Evolutionary conservation across 352 stramenopile genomes (phyloP), one percentile per base, ranked within the genome.

Genomic region (Aphanomyces stellatus): DNA sequence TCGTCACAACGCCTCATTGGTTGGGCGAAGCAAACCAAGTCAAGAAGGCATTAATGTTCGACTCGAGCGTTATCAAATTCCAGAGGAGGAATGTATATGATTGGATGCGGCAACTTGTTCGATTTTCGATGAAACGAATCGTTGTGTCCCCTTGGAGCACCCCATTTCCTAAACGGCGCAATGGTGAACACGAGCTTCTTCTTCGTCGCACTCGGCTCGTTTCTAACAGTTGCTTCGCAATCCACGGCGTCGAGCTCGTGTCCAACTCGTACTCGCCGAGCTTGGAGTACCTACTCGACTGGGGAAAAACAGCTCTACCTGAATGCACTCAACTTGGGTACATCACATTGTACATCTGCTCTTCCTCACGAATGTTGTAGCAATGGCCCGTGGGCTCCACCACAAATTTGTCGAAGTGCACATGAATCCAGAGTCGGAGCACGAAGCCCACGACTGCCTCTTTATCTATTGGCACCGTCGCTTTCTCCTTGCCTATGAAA

Each of bases 371-470:
- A 17, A 43, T 17, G 8, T 8, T 43, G 8, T 79, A 51, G 77
- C 77, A 19, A 88, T 87, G 80, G 43, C 69, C 48, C 74, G 69
- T 0, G 78, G 78, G 30, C 57, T 73, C 4, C 79, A 87, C 62
- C 64, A 81, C 59, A 65, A 73, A 8, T 88, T 88, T 65, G 57
- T 86, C 11, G 69, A 71, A 53, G 51, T 75, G 28, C 27, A 57
- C 46, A 13, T 62, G 65, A 27, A 71, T 57, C 17, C 46, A 68
- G 5, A 60, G 25, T 53, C 65, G 61, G 70, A 75, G 40, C 8
- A 13, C 0, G 60, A 75, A 63, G 70, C 70, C 24, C 70, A 75
- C 31, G 57, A 53, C n/a, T 72, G 70, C 49, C 51, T 72, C 48
- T 75, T 75, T 65, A 67, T 75, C 19, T 72, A 72, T 53, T 72